A percentile compares a stretch with the other conserved stretches of the same genome.
phyloP scores from a whole-genome alignment of 208 protist species.

The Plasmodiophora brassicae region DNA sequence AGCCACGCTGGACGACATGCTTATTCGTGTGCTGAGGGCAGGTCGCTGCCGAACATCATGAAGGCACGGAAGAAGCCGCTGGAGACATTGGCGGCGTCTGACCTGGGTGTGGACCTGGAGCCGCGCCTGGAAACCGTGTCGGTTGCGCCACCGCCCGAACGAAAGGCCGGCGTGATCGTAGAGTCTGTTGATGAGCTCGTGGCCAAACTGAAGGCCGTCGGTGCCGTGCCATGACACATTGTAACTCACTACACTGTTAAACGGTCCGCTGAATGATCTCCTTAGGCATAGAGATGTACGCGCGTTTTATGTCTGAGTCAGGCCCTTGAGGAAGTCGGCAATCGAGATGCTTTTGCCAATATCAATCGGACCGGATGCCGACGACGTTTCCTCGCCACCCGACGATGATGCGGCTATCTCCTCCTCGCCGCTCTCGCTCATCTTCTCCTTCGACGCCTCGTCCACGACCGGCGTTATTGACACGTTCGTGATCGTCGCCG shows the following conservation, averaged over 20 bases:
- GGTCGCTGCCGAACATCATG: constrained; percentile 93
- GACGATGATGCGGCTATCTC: too few species aligned
- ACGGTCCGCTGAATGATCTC: not conserved
- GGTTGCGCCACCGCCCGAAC: constrained; percentile 71
- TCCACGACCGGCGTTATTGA: too few species aligned
- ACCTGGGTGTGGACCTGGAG: constrained; percentile 75
- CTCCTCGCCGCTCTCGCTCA: too few species aligned
- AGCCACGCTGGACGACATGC: constrained; percentile 56
- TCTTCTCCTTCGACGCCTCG: too few species aligned
- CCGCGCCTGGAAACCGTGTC: constrained; percentile 61
- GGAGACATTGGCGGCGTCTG: constrained; percentile 56
- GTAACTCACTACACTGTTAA: not conserved
- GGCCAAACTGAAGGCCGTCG: constrained; percentile 40
- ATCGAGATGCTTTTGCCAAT: not conserved
- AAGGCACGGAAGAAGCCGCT: constrained; percentile 86
- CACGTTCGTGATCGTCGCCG: too few species aligned
- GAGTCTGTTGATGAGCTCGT: constrained; percentile 47
- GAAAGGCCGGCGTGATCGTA: constrained; percentile 76
- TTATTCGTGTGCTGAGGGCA: too few species aligned
- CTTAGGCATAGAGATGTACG: too few species aligned
- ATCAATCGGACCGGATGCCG: too few species aligned
- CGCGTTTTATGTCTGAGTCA: not conserved
- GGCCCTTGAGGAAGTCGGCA: constrained; percentile 5
- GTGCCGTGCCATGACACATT: not conserved
- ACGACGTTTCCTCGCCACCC: too few species aligned